Evolutionary conservation across 805 yeast genomes (phyloP).

Genomic region (Myxozyma kluyveri): DNA sequence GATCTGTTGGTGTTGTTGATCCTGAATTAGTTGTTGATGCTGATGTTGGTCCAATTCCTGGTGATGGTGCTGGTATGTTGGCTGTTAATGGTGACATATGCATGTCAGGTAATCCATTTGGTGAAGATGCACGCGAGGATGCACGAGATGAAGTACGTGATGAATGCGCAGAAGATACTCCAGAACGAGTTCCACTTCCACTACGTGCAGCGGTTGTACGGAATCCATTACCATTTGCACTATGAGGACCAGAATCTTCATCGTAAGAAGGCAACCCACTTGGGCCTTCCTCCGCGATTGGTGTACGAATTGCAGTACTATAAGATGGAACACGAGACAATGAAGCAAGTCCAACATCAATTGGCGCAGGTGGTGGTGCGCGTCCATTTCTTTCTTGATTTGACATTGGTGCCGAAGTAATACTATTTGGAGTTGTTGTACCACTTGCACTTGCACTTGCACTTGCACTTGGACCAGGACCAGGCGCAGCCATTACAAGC

Average conservation of each 20-base stretch:
- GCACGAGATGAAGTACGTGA: slow-evolving; percentile 25
- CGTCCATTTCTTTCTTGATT: slow-evolving; percentile 12
- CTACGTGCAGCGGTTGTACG: neutral
- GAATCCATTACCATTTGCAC: neutral
- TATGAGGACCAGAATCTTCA: slow-evolving; percentile 1
- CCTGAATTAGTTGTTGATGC: neutral
- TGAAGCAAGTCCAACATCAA: slow-evolving; percentile 45
- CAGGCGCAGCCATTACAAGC: too few relatives aligned
- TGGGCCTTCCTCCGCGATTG: slow-evolving; percentile 17
- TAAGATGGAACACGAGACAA: slow-evolving; percentile 82
- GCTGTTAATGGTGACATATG: neutral
- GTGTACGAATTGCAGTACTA: slow-evolving; percentile 62
- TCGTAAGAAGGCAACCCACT: slow-evolving; percentile 20
- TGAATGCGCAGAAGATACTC: slow-evolving; percentile 17
- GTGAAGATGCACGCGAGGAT: slow-evolving; percentile 15
- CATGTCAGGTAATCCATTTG: slow-evolving; percentile 1
- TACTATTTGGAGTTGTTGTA: neutral
- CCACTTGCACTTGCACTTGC: neutral
- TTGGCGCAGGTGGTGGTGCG: slow-evolving; percentile 18
- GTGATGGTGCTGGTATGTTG: neutral
- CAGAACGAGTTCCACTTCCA: slow-evolving; percentile 1
- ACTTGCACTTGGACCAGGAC: neutral
- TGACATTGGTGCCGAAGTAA: slow-evolving; percentile 18
- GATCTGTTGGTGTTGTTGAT: slow-evolving; percentile 1
- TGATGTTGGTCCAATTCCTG: neutral